Evolutionary conservation across 352 stramenopile genomes (phyloP), one percentile per base, ranked within the genome.

Genomic region (Thraustochytrium aureum): DNA sequence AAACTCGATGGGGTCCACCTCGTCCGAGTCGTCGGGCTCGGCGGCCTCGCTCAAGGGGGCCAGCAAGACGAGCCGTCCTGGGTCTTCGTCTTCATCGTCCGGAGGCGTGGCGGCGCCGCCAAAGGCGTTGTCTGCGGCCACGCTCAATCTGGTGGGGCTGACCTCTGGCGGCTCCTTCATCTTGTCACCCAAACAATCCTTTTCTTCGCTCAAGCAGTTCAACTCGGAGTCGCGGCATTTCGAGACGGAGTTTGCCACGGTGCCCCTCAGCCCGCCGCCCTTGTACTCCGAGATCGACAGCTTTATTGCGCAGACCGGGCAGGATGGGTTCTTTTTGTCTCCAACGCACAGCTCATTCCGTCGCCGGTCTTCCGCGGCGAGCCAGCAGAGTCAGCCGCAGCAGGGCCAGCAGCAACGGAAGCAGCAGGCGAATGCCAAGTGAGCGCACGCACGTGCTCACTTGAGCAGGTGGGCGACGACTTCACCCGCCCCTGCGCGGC

Each of bases 181-280:
- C 20, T 35, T 74, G 32, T 66, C 66, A 0, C 66, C 66, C 33
- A 75, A 75, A 45, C 62, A 75, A n/a, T 75, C 47, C 2, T 75
- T 75, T 30, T 74, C 45, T 17, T 56, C 47, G 17, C 47, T 56
- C 17, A 56, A 56, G 47, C 47, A 56, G 26, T 56, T 56, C 47
- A 26, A 22, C 47, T 17, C 17, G 17, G 47, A 56, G 17, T 56
- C 47, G 47, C 47, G 47, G 17, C 47, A 26, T 56, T 26, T 56
- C 17, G 47, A 56, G 17, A 56, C 47, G 17, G 47, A 56, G 17
- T 26, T 56, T 26, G 47, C 17, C 17, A 56, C 17, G 17, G 47
- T 56, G 47, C n/a, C n/a, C n/a, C 47, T 56, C 17, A 56, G 47
- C 47, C 47, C 47, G 17, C 17, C 47, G 17, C 47, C 47, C 17